Percentiles rank a stretch among this genome's conserved stretches.
These are phyloP conservation scores for Tolypocladium ovalisporum DNA, from an alignment of 2,329 filamentous ascomycete species.

Conservation along the genomic window DNA sequence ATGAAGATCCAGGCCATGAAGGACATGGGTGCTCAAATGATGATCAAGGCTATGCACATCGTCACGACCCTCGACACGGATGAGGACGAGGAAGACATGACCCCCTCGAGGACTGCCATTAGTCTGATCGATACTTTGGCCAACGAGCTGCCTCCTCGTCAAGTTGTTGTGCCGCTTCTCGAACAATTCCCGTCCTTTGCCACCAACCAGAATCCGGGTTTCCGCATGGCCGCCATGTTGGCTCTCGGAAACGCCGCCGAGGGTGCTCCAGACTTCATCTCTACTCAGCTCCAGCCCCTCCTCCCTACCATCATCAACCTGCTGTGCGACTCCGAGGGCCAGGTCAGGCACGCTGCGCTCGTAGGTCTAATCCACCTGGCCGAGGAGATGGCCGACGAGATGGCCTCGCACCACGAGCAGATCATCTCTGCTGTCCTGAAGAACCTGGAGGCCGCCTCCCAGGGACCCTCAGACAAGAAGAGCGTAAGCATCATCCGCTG, in stretches of 20 bases:
- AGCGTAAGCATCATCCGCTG: conserved; percentile 80
- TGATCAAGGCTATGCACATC: conserved; percentile 78
- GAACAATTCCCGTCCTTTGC: conserved; percentile 79
- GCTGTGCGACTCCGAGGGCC: conserved; percentile 71
- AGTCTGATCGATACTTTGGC: conserved; percentile 83
- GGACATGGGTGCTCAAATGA: conserved; percentile 74
- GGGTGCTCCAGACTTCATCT: conserved; percentile 94
- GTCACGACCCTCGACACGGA: conserved; percentile 78
- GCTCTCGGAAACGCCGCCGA: conserved; percentile 90
- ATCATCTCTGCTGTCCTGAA: conserved; percentile 77
- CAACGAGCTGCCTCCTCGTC: conserved; percentile 78
- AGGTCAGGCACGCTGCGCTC: conserved; percentile 78
- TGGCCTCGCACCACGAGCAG: conserved; percentile 72
- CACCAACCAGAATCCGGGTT: conserved; percentile 60
- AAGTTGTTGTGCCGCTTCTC: conserved; percentile 86
- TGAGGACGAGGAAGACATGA: conserved; percentile 64
- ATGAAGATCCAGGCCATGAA: conserved; percentile 90
- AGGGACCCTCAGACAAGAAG: conserved; percentile 58
- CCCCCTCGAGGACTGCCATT: conserved; percentile 74
- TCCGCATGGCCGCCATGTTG: conserved; percentile 82
- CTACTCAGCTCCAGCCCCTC: conserved; percentile 78
- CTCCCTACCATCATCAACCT: conserved; percentile 77
- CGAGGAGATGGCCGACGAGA: conserved; percentile 85
- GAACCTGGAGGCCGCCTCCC: conserved; percentile 75
- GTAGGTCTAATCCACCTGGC: conserved; percentile 82